Conservation (phyloP, 208 protist species). For the Naegleria fowleri region DNA sequence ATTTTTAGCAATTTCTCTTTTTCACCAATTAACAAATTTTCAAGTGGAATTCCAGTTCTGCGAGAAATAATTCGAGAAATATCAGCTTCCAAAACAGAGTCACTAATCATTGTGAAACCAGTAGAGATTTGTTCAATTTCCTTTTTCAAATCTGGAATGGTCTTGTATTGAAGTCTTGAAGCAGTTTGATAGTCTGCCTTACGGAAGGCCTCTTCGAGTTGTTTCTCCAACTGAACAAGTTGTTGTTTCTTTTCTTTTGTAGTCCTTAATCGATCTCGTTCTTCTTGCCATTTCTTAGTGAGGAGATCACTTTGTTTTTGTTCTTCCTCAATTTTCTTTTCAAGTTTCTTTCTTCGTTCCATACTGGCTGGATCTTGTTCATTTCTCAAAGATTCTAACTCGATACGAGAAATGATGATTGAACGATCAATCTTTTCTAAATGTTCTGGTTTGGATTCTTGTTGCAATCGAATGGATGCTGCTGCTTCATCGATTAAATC, state of each 20-base stretch:
- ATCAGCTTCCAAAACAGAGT: conserved; percentile 52
- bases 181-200: background rate
- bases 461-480: conserved; percentile 78
- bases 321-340: background rate
- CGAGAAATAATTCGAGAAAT: conserved; percentile 67
- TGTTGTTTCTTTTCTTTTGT: background rate
- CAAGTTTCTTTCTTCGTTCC: background rate
- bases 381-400: conserved; percentile 47
- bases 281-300: background rate
- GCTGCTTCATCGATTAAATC: conserved; percentile 95
- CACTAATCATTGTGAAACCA: conserved; percentile 53
- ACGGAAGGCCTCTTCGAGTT: conserved; percentile 8
- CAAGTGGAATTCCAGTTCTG: conserved; percentile 75
- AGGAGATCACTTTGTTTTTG: background rate
- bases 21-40: conserved; percentile 44
- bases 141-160: conserved; percentile 7
- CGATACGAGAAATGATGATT: conserved; percentile 54
- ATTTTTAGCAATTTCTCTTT: conserved; percentile 55
- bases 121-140: background rate
- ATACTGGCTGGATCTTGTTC: conserved; percentile 32
- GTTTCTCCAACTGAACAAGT: background rate
- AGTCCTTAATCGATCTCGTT: background rate
- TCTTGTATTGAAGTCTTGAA: background rate
- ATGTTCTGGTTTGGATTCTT: conserved; percentile 89
- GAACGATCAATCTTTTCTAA: conserved; percentile 86